Percentiles rank a stretch among this genome's conserved stretches.
phyloP scores from a whole-genome alignment of 139 green algal species.

The Coelastrella sp. region DNA sequence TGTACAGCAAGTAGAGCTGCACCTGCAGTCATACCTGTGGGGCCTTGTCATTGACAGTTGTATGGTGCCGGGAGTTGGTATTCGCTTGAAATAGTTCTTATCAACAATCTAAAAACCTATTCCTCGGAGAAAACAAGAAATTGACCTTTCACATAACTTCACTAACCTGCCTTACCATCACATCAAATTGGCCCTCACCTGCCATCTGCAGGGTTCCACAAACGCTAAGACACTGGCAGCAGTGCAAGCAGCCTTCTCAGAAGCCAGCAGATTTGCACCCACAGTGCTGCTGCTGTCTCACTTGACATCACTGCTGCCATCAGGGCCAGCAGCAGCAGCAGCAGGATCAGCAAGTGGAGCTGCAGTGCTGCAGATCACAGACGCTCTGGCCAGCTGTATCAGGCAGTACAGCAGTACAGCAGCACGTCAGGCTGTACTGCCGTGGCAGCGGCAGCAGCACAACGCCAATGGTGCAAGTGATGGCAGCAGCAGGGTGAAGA shows the following conservation, averaged over 20 bases:
- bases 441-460: slow-evolving; percentile 30
- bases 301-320: slow-evolving; percentile 27
- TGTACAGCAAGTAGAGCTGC: no score
- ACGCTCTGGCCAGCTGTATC: slow-evolving; percentile 5
- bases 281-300: slow-evolving; percentile 46
- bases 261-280: slow-evolving; percentile 68
- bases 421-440: slow-evolving; percentile 37
- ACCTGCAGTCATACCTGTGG: no score
- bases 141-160: no score
- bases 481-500: background rate
- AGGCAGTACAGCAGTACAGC: slow-evolving; percentile 36
- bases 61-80: no score
- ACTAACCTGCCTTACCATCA: no score
- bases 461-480: background rate
- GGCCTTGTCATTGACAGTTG: no score
- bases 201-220: slow-evolving; percentile 43
- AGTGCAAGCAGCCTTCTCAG: slow-evolving; percentile 60
- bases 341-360: slow-evolving; percentile 22
- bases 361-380: slow-evolving; percentile 20
- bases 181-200: no score
- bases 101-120: no score
- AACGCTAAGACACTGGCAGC: slow-evolving; percentile 67
- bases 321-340: slow-evolving; percentile 22
- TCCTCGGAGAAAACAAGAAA: no score
- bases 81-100: no score